These are phyloP conservation scores for Bauhinia variegata DNA, from an alignment of 306 rosid species.

Conservation along the genomic window DNA sequence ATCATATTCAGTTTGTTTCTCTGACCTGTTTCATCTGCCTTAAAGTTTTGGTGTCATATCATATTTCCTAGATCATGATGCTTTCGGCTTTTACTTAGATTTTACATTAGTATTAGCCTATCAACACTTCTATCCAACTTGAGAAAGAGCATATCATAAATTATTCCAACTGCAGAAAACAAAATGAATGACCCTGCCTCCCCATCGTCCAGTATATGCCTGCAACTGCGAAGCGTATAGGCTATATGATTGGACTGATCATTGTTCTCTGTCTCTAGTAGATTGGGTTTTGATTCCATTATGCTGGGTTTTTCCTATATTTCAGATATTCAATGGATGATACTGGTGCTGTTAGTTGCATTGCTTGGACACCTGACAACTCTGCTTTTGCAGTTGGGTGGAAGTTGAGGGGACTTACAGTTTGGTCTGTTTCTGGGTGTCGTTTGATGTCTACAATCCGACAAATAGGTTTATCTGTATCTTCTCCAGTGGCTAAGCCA, in stretches of 20 bases:
- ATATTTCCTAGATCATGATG: slow-evolving; percentile 20
- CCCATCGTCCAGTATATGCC: slow-evolving; percentile 8
- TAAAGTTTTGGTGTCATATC: slow-evolving; percentile 9
- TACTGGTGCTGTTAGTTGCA: slow-evolving; percentile 88
- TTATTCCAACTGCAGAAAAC: slow-evolving; percentile 10
- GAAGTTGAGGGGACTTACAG: slow-evolving; percentile 94
- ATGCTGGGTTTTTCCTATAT: slow-evolving; percentile 28
- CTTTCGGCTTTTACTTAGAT: slow-evolving; percentile 8
- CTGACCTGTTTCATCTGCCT: slow-evolving; percentile 1
- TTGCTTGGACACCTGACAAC: slow-evolving; percentile 98
- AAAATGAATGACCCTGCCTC: slow-evolving; percentile 24
- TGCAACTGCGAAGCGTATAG: slow-evolving; percentile 11
- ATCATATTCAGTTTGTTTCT: background rate
- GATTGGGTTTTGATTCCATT: slow-evolving; percentile 30
- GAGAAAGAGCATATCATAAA: slow-evolving; percentile 7
- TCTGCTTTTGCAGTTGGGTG: slow-evolving; percentile 98
- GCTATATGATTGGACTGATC: slow-evolving; percentile 8
- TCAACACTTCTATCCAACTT: slow-evolving; percentile 9
- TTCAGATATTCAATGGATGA: slow-evolving; percentile 94
- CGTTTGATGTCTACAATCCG: slow-evolving; percentile 96
- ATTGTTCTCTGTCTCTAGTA: slow-evolving; percentile 8
- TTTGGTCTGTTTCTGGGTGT: slow-evolving; percentile 97
- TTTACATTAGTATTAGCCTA: slow-evolving; percentile 9
- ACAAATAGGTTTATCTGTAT: slow-evolving; percentile 84
- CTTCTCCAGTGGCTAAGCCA: slow-evolving; percentile 84